These are phyloP conservation scores for Cryptosporidium andersoni DNA, from an alignment of 169 alveolate genomes.

Conservation along the genomic window DNA sequence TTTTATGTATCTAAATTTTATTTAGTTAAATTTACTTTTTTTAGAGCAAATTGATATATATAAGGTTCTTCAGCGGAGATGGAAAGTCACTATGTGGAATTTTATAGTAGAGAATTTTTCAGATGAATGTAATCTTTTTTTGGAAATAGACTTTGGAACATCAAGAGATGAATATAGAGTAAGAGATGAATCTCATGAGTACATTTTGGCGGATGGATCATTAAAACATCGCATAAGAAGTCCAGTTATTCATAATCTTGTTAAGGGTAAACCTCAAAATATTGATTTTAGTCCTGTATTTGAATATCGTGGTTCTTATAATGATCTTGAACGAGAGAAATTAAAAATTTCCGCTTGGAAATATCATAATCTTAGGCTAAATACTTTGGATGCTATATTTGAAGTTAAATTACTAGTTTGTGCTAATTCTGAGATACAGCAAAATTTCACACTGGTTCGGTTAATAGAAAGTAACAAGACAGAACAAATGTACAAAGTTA, in stretches of 20 bases:
- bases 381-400: slow-evolving; percentile 81
- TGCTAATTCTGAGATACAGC: slow-evolving; percentile 54
- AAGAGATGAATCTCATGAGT: slow-evolving; percentile 47
- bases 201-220: slow-evolving; percentile 79
- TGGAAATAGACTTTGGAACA: slow-evolving; percentile 66
- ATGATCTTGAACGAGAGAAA: slow-evolving; percentile 83
- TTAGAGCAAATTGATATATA: neutral
- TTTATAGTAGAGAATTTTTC: slow-evolving; percentile 25
- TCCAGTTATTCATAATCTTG: slow-evolving; percentile 80
- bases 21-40: too few species aligned
- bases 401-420: slow-evolving; percentile 70
- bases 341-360: slow-evolving; percentile 82
- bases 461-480: slow-evolving; percentile 4
- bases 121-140: slow-evolving; percentile 33
- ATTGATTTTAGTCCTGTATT: slow-evolving; percentile 80
- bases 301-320: slow-evolving; percentile 84
- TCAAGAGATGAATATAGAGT: slow-evolving; percentile 68
- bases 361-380: slow-evolving; percentile 79
- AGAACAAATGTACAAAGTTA: slow-evolving; percentile 28
- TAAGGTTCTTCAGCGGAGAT: slow-evolving; percentile 36
- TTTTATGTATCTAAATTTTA: too few species aligned
- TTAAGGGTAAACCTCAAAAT: slow-evolving; percentile 77
- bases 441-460: slow-evolving; percentile 20
- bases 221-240: slow-evolving; percentile 81
- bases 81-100: slow-evolving; percentile 63